Evolutionary conservation across 805 yeast species (phyloP), one percentile per base, ranked within the genome.

Genomic region (Suhomyces sp.): DNA sequence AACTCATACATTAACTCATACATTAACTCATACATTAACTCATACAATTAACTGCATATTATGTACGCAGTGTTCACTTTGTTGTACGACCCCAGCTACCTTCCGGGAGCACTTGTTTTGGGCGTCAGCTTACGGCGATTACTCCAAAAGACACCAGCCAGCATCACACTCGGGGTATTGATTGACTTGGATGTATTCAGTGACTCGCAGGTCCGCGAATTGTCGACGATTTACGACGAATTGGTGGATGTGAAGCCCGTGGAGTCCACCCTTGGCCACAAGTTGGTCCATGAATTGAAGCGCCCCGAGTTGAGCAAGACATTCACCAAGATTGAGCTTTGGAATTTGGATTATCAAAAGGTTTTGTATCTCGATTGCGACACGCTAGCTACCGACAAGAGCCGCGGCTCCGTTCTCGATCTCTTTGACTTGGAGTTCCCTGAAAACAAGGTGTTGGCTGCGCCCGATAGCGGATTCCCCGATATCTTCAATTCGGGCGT

Each of bases 401-500:
- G 57, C 26, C 55, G 57, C 10, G 62, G 61, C 13, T 50, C 59
- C 15, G 60, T 73, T 19, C 51, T 73, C 8, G 72, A 72, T 49
- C 62, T 73, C 42, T 62, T 72, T 44, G 60, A 57, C 50, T 53
- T 70, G 26, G 61, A 65, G 23, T 57, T 64, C 51, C 57, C 61
- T 12, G 42, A 55, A 47, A 46, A 57, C 38, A 60, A 67, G 50
- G 67, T 80, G 3, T 57, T 73, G 38, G 92, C 94, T 0, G 74
- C 86, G 13, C 88, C 96, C 0, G 97, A 90, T 70, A 76, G 83
- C n/a, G 96, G 96, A 12, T 90, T 96, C 88, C 96, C 96, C 0
- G 97, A 90, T 71, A 78, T 87, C 61, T 90, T 90, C 74, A 90
- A 90, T 68, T 82, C 91, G 31, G 96, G 97, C 4, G 82, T 90